Conservation (phyloP, 148 eudicot genomes). For the Fallopia convolvulus region DNA sequence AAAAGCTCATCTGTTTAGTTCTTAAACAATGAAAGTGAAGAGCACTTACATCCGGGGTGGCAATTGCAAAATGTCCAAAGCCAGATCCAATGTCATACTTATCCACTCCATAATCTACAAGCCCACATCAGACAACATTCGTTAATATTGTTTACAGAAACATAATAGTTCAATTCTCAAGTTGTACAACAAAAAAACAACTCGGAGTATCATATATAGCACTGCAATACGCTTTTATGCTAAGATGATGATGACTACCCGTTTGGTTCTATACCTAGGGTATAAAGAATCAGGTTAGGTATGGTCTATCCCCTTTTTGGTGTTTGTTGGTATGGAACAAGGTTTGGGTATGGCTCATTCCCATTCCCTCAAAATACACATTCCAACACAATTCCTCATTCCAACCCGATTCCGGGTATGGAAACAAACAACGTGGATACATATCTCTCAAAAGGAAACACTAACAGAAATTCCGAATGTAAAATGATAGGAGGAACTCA, state of each 20-base stretch:
- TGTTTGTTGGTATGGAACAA: too few relatives aligned
- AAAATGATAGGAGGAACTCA: neutral
- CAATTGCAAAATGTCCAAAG: slow-evolving; percentile 91
- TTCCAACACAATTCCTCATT: too few relatives aligned
- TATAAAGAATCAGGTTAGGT: too few relatives aligned
- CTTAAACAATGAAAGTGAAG: neutral
- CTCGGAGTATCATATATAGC: neutral
- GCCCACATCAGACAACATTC: slow-evolving; percentile 6
- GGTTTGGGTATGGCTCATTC: too few relatives aligned
- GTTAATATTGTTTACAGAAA: neutral
- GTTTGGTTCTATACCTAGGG: too few relatives aligned
- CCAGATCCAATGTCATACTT: slow-evolving; percentile 89
- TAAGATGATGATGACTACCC: neutral
- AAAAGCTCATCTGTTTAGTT: neutral
- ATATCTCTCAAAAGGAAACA: neutral
- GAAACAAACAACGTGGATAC: neutral
- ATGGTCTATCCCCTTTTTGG: too few relatives aligned
- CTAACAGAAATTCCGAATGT: neutral
- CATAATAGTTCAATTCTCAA: neutral
- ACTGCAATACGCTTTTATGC: neutral
- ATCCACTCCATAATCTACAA: slow-evolving; percentile 80
- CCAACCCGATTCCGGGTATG: too few relatives aligned
- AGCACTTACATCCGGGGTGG: slow-evolving; percentile 76
- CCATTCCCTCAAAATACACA: too few relatives aligned
- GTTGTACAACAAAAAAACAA: neutral